Conservation (phyloP, 345 rosid genomes). For the Gynandropsis gynandra region DNA sequence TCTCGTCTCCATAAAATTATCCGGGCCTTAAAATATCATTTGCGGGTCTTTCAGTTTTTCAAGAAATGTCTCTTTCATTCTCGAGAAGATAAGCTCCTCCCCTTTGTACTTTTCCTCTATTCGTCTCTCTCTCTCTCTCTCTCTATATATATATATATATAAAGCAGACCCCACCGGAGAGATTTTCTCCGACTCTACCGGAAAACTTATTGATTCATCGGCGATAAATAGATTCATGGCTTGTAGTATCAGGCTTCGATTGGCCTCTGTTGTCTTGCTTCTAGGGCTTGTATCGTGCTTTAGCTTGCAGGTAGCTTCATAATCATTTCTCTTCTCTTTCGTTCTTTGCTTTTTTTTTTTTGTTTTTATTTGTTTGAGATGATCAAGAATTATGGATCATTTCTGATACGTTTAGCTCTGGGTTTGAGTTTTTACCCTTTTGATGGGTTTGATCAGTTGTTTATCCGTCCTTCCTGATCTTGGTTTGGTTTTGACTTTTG, state of each 20-base stretch:
- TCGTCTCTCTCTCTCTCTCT: slow-evolving; percentile 4
- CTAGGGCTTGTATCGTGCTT: slow-evolving; percentile 21
- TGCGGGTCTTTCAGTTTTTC: slow-evolving; percentile 25
- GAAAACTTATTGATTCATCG: slow-evolving; percentile 5
- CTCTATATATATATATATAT: slow-evolving; percentile 8
- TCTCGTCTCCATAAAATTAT: background rate
- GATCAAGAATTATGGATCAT: background rate
- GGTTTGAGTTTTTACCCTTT: too few species aligned
- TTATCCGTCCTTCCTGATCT: background rate
- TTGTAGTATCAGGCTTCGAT: slow-evolving; percentile 19
- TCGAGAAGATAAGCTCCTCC: slow-evolving; percentile 26
- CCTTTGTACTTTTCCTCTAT: too few species aligned
- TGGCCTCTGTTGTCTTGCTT: slow-evolving; percentile 27
- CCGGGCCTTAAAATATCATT: background rate
- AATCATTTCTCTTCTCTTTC: too few species aligned
- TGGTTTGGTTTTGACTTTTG: background rate
- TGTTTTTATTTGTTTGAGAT: background rate
- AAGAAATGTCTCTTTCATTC: slow-evolving; percentile 24
- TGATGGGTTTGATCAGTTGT: background rate
- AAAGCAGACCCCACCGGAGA: slow-evolving; percentile 4
- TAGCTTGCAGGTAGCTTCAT: slow-evolving; percentile 18
- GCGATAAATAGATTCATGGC: slow-evolving; percentile 22
- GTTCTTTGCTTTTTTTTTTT: background rate
- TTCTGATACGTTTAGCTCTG: too few species aligned
- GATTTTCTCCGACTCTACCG: background rate